Evolutionary conservation across 2,329 filamentous ascomycete genomes (phyloP), one percentile per base, ranked within the genome.

Genomic region (Dissoconium aciculare): DNA sequence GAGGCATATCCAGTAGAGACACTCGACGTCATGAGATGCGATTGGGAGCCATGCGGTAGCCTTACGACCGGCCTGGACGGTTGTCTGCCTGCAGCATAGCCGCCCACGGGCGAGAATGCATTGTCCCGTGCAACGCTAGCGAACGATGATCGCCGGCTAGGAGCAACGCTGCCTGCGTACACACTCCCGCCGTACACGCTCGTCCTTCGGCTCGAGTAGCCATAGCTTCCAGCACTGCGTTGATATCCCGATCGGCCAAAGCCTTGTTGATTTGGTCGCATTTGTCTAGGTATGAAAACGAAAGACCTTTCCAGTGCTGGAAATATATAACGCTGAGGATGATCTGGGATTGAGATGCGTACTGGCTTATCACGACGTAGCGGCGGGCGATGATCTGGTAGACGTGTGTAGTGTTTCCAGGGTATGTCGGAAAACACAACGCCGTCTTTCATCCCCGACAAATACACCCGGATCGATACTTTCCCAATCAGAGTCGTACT

Each of bases 291-390:
- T 37, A 98, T 98, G 58, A 98, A 98, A 47, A 94, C 92, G 55
- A 98, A 98, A 0, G 89, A 95, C 41, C 89, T 69, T 47, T 94
- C 85, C 27, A 71, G 66, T 2, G 84, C 79, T 4, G 89, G 89
- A 57, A 89, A 93, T 37, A 94, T 85, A 55, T 94, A 94, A 39
- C 80, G 74, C 19, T 83, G 80, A 9, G 73, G 64, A 40, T 79
- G 69, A 15, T 78, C 68, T 2, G 89, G 87, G 25, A 98, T 65
- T 5, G 84, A 94, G 43, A 98, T 82, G 30, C 89, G 78, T 24
- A 95, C 89, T 5, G 89, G 89, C 54, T 95, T 98, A 60, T 98
- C 89, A 46, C 89, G 77, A 39, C 89, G 79, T 28, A 98, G 69
- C 30, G 89, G 89, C 12, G 89, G 89, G 13, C 89, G 76, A 56